Conservation (phyloP, 495 filamentous ascomycete species). For the Aspergillus affinis region DNA sequence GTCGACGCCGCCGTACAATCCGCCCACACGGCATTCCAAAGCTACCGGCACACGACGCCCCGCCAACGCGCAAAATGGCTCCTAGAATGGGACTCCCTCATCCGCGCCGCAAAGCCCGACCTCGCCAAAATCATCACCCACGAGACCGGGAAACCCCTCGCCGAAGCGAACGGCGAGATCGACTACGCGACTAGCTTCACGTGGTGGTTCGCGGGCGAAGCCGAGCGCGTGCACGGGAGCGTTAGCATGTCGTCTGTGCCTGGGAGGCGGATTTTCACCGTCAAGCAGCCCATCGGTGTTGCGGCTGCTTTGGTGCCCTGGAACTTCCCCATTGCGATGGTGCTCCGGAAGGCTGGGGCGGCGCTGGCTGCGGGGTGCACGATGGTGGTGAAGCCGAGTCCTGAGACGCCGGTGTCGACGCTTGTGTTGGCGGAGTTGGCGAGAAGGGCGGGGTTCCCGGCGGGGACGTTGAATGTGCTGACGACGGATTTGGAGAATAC, state of each 20-base stretch:
- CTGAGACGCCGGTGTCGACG: conserved; percentile 57
- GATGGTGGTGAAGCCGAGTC: conserved; percentile 62
- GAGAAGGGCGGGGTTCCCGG: conserved; percentile 53
- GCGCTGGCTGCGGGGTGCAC: conserved; percentile 73
- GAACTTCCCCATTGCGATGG: conserved; percentile 66
- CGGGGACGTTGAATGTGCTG: conserved; percentile 56
- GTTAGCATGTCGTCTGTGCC: conserved; percentile 55
- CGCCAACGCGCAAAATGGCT: conserved; percentile 62
- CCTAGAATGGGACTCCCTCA: conserved; percentile 57
- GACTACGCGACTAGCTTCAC: conserved; percentile 61
- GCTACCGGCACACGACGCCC: conserved; percentile 60
- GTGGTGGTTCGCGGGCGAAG: conserved; percentile 68
- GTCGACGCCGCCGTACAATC: conserved; percentile 59
- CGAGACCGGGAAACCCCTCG: conserved; percentile 64
- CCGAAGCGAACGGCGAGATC: conserved; percentile 58
- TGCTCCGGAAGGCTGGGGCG: conserved; percentile 66
- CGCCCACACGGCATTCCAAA: conserved; percentile 59
- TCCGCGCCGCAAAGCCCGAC: conserved; percentile 51
- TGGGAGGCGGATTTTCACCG: conserved; percentile 63
- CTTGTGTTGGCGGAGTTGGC: conserved; percentile 54
- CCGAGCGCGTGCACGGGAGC: conserved; percentile 65
- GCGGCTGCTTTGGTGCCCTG: conserved; percentile 65
- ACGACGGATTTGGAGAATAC: conserved; percentile 63
- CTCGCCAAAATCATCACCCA: conserved; percentile 59
- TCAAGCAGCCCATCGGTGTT: conserved; percentile 70